Base-by-base conservation (phyloP, 345 rosid genomes). In the Eutrema japonicum region DNA sequence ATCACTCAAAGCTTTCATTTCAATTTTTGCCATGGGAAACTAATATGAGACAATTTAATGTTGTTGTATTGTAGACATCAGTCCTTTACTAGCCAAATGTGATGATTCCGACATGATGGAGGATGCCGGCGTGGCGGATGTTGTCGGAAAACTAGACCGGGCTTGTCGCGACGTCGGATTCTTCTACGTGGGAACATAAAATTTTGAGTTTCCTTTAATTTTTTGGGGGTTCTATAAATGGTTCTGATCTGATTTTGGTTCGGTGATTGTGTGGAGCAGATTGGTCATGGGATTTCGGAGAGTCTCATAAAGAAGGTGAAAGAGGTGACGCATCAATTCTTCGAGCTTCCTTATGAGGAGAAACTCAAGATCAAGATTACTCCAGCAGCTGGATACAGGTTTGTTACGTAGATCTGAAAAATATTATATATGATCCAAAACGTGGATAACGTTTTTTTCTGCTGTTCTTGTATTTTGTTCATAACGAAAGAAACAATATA, bases 151-250 rank as follows among this genome's bases (percentile, higher is more conserved):
- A 74, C 73, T 92, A 40, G 87, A 90, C 74, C 83, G 55, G 74
- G 98, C 95, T 60, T 92, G 98, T 62, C 73, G 88, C n/a, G 88
- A 87, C 27, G 85, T 92, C 58, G 96, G 96, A 16, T 88, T 92
- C 79, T 92, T 92, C 81, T 85, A 92, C 62, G 98, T 88, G 88
- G 96, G 89, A 84, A 46, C 27, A 22, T 22, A 47, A 47, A 45
- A 26, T 1, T 13, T 64, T 32, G 29, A 30, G 36, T 55, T 54
- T 36, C n/a, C 2, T 2, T 11, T 56, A 13, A 2, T 7, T 37
- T 49, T n/a, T 55, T 13, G 26, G 11, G 11, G 58, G 45, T 6
- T 53, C 11, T 54, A 10, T 14, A n/a, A 37, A 40, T 1, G 7
- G 27, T 40, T 61, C 41, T 71, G 37, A 7, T 35, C 32, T 64